These are phyloP conservation scores for Ascochyta pisi DNA, from an alignment of 2,329 filamentous ascomycete genomes.

Conservation along the genomic window DNA sequence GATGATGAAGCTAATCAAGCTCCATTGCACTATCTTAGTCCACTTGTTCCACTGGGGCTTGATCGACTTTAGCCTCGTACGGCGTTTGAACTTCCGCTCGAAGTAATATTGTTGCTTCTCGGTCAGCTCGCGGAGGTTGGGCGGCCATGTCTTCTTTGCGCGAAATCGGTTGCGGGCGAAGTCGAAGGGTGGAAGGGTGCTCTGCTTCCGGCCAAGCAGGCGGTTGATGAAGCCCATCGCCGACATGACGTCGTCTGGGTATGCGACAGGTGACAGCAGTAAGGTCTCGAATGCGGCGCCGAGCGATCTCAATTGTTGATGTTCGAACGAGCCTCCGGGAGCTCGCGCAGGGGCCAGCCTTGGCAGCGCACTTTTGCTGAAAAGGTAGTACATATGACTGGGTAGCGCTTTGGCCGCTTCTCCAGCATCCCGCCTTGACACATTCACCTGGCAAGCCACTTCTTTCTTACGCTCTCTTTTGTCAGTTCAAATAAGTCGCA, in stretches of 20 bases:
- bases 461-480: slow-evolving; percentile 26
- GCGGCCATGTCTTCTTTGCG: slow-evolving; percentile 78
- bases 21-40: slow-evolving; percentile 68
- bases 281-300: slow-evolving; percentile 2
- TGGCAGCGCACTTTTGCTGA: slow-evolving; percentile 30
- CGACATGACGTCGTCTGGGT: slow-evolving; percentile 9
- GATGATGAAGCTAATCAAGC: slow-evolving; percentile 56
- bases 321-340: slow-evolving; percentile 25
- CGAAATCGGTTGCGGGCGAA: slow-evolving; percentile 65
- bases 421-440: slow-evolving; percentile 18
- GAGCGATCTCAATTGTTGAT: slow-evolving; percentile 22
- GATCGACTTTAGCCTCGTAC: slow-evolving; percentile 67
- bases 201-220: slow-evolving; percentile 55
- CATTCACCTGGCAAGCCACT: slow-evolving; percentile 11
- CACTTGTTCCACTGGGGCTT: slow-evolving; percentile 70
- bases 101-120: slow-evolving; percentile 77
- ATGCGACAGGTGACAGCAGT: slow-evolving; percentile 14
- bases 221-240: slow-evolving; percentile 54
- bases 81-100: slow-evolving; percentile 79
- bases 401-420: slow-evolving; percentile 15
- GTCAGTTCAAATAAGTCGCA: slow-evolving; percentile 13
- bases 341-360: slow-evolving; percentile 17
- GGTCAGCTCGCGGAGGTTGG: slow-evolving; percentile 73
- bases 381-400: slow-evolving; percentile 26
- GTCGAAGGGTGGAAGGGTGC: slow-evolving; percentile 45